Evolutionary conservation across 2,329 filamentous ascomycete genomes (phyloP).

Genomic region (Colletotrichum sublineola): DNA sequence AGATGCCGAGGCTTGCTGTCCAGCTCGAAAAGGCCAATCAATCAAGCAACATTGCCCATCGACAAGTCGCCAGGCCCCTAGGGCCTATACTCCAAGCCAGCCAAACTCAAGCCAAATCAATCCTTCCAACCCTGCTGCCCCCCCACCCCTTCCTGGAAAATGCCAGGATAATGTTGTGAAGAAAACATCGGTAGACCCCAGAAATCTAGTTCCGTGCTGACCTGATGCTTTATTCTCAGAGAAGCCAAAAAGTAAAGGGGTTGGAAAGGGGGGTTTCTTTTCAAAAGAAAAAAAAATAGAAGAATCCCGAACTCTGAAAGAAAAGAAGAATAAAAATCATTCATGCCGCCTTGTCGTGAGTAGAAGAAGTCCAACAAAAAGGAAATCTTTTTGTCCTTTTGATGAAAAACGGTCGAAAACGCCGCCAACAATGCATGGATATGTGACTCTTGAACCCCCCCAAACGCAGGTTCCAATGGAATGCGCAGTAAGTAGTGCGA

Average conservation of each 20-base stretch:
- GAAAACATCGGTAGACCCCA: slow-evolving; percentile 41
- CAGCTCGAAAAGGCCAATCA: slow-evolving; percentile 23
- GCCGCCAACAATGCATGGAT: slow-evolving; percentile 55
- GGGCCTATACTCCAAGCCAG: slow-evolving; percentile 37
- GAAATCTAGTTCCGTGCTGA: slow-evolving; percentile 24
- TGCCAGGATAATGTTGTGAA: slow-evolving; percentile 9
- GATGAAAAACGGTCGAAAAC: slow-evolving; percentile 46
- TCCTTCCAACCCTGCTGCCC: slow-evolving; percentile 30
- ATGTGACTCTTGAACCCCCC: slow-evolving; percentile 41
- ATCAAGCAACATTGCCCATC: slow-evolving; percentile 24
- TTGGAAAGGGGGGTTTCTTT: slow-evolving; percentile 26
- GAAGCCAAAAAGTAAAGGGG: slow-evolving; percentile 43
- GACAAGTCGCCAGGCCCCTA: slow-evolving; percentile 24
- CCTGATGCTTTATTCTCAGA: slow-evolving; percentile 35
- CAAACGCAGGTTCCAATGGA: slow-evolving; percentile 36
- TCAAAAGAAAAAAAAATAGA: slow-evolving; percentile 17
- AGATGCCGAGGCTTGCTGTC: slow-evolving; percentile 4
- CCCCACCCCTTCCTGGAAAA: slow-evolving; percentile 9
- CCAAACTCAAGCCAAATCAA: slow-evolving; percentile 31
- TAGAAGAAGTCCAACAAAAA: slow-evolving; percentile 43
- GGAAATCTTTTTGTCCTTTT: slow-evolving; percentile 40
- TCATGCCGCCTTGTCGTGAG: slow-evolving; percentile 40
- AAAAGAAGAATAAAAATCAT: slow-evolving; percentile 42
- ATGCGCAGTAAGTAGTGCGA: slow-evolving; percentile 37
- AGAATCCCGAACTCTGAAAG: slow-evolving; percentile 25